Conservation (phyloP, 2,329 filamentous ascomycete species). For the Harringtonia aguacate region DNA sequence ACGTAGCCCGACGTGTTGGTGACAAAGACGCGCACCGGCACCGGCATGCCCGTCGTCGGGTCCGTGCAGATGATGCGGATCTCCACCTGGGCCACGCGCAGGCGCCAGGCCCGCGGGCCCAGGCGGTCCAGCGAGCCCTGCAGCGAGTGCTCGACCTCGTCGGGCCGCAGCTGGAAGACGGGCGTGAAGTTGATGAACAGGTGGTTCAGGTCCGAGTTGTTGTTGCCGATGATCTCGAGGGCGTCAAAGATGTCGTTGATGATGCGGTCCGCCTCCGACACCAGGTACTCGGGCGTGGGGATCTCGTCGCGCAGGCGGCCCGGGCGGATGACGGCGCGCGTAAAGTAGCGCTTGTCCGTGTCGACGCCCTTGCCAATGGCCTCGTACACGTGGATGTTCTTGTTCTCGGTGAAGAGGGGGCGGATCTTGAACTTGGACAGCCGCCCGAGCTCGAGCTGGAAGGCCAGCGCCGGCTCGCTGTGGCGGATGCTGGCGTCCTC, state of each 20-base stretch:
- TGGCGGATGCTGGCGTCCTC: slow-evolving; percentile 96
- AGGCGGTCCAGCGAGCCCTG: slow-evolving; percentile 95
- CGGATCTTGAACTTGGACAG: slow-evolving; percentile 96
- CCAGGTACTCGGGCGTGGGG: slow-evolving; percentile 95
- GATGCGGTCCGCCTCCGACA: slow-evolving; percentile 89
- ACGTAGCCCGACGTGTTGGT: slow-evolving; percentile 98
- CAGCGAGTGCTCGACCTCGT: slow-evolving; percentile 85
- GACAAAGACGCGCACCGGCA: slow-evolving; percentile 90
- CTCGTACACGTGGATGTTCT: slow-evolving; percentile 98
- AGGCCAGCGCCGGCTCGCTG: slow-evolving; percentile 89
- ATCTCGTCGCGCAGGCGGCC: slow-evolving; percentile 95
- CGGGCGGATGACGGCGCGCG: slow-evolving; percentile 86
- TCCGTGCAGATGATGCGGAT: slow-evolving; percentile 98
- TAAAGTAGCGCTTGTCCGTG: slow-evolving; percentile 97
- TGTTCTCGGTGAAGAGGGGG: slow-evolving; percentile 97
- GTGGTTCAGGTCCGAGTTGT: slow-evolving; percentile 98
- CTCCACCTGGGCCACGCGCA: slow-evolving; percentile 93
- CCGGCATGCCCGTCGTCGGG: slow-evolving; percentile 68
- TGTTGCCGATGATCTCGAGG: slow-evolving; percentile 96
- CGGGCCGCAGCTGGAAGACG: slow-evolving; percentile 83
- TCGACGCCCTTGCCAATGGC: slow-evolving; percentile 89
- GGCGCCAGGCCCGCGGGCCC: slow-evolving; percentile 86
- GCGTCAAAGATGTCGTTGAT: slow-evolving; percentile 98
- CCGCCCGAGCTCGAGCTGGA: slow-evolving; percentile 93
- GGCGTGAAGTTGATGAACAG: slow-evolving; percentile 99